Base-by-base conservation (phyloP, 345 rosid genomes). In the Leavenworthia alabamica region DNA sequence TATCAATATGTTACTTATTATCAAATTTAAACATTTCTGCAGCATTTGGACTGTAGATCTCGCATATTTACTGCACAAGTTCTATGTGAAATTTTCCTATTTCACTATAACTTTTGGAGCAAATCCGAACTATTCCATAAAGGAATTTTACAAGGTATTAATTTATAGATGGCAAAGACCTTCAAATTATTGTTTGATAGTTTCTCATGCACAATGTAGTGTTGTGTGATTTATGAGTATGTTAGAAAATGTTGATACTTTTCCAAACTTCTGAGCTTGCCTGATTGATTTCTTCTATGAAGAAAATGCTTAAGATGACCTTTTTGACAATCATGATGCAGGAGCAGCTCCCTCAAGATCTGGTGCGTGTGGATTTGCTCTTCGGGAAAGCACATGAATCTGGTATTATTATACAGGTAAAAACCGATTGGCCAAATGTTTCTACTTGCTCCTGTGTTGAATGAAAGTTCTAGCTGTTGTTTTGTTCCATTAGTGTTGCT, bases 21-120 rank as follows among this genome's bases (percentile, higher is more conserved):
- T 29, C 26, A 33, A 35, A 27, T 27, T 57, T 67, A 23, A 40
- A 33, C 49, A 51, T 76, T 56, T 76, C 50, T 76, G 76, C 90
- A 90, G 96, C 82, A 77, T 90, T 66, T 94, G 95, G 99, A 88
- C 95, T 1, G 85, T 94, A 15, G 99, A 88, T 73, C 81, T 90
- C 53, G 99, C 96, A 49, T 84, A 80, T 79, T 64, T 84, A 62
- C 75, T 94, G 74, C 86, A 81, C 73, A 84, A 73, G 58, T 90
- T 84, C 75, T 75, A 82, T 47, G 82, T 87, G 71, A 79, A 77
- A 22, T 93, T 88, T 77, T 84, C 84, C 74, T 88, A 84, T 81
- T 86, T 66, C 82, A 90, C 99, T 2, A 75, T 87, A 74, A 93
- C 97, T 48, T 67, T 79, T 62, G 96, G 97, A 66, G 99, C 90